phyloP scores from a whole-genome alignment of 495 filamentous ascomycete species.

The Cairneyella variabilis region DNA sequence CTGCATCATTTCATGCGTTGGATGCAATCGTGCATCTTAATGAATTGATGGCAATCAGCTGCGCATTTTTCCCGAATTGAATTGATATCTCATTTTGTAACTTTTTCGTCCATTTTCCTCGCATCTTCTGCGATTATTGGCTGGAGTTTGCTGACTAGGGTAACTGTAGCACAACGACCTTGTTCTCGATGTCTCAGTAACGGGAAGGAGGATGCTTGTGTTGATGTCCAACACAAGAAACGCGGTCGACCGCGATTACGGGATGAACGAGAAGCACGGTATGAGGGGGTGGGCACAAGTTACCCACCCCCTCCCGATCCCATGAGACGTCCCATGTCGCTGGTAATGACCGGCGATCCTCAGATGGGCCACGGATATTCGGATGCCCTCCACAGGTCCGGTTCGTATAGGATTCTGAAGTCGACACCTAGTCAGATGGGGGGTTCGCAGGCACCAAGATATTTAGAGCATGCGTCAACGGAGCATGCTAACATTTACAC shows the following conservation, averaged over 20 bases:
- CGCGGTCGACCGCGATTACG: conserved; percentile 86
- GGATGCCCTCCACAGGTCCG: conserved; percentile 42
- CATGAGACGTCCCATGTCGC: conserved; percentile 42
- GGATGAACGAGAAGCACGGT: conserved; percentile 65
- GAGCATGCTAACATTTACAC: conserved; percentile 42
- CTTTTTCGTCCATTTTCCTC: too few species aligned
- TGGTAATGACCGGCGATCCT: conserved; percentile 34
- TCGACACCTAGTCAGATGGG: conserved; percentile 41
- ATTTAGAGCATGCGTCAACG: conserved; percentile 39
- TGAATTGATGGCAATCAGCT: too few species aligned
- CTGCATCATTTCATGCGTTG: too few species aligned
- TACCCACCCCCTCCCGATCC: conserved; percentile 38
- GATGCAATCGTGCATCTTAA: too few species aligned
- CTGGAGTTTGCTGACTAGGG: conserved; percentile 12
- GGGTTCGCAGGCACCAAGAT: conserved; percentile 40
- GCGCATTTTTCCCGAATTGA: too few species aligned
- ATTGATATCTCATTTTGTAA: too few species aligned
- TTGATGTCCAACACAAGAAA: conserved; percentile 96
- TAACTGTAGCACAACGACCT: conserved; percentile 52
- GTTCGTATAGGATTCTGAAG: conserved; percentile 52
- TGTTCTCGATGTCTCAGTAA: conserved; percentile 58
- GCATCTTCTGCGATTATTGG: too few species aligned
- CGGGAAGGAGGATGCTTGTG: conserved; percentile 76
- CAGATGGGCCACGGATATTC: conserved; percentile 36
- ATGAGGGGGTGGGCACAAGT: conserved; percentile 39